These are phyloP conservation scores for Botrytis paeoniae DNA, from an alignment of 2,329 filamentous ascomycete species.

Conservation along the genomic window DNA sequence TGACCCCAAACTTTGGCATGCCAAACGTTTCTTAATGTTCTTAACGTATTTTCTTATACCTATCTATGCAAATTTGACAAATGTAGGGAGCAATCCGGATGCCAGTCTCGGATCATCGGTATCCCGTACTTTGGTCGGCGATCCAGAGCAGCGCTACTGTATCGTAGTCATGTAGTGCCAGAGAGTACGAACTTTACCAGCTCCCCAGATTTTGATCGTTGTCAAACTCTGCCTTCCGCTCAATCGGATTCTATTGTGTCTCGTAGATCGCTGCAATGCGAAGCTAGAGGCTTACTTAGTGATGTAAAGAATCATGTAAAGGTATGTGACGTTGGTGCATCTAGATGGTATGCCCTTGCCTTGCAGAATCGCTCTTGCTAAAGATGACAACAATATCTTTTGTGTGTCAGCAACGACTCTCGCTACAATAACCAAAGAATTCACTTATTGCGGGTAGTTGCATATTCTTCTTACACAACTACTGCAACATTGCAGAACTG, in stretches of 20 bases:
- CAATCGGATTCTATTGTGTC: constrained; percentile 2
- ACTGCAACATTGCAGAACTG: constrained; percentile 17
- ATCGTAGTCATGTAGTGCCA: constrained; percentile 15
- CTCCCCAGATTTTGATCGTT: constrained; percentile 17
- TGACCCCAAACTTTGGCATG: neutral
- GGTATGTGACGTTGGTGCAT: constrained; percentile 11
- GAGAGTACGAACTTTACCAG: constrained; percentile 14
- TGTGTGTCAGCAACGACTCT: constrained; percentile 10
- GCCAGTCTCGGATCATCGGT: constrained; percentile 10
- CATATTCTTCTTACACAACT: constrained; percentile 17
- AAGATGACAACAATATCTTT: constrained; percentile 11
- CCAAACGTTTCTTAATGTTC: neutral
- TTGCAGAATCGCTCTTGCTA: constrained; percentile 15
- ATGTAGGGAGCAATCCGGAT: neutral
- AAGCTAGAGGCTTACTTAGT: constrained; percentile 1
- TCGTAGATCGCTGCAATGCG: constrained; percentile 4
- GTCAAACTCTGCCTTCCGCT: neutral
- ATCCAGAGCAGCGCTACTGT: constrained; percentile 8
- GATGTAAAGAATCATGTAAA: neutral
- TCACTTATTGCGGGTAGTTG: constrained; percentile 6
- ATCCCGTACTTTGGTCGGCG: constrained; percentile 20
- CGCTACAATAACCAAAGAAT: constrained; percentile 9
- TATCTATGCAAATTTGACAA: constrained; percentile 11
- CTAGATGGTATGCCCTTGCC: constrained; percentile 2
- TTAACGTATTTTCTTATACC: neutral